phyloP scores from a whole-genome alignment of 306 rosid species.

The Corylus avellana region DNA sequence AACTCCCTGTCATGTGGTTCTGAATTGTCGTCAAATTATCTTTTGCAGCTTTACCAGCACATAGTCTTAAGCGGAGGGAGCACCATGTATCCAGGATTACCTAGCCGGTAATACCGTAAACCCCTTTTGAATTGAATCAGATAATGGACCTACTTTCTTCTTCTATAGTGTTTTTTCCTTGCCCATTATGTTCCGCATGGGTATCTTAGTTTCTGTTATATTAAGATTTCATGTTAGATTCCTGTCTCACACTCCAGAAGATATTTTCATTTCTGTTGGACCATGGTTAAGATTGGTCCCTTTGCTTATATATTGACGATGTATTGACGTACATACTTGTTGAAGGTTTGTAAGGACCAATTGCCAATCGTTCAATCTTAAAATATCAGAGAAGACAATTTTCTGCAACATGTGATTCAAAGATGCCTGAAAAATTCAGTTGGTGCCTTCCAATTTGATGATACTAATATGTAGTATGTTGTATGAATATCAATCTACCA shows the following conservation, averaged over 20 bases:
- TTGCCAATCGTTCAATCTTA: not conserved
- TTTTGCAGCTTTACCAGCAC: conserved; percentile 95
- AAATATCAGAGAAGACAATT: not conserved
- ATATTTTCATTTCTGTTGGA: conserved; percentile 13
- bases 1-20: conserved; percentile 25
- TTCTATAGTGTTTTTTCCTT: conserved; percentile 10
- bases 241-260: conserved; percentile 2
- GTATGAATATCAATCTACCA: conserved; percentile 4
- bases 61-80: conserved; percentile 99
- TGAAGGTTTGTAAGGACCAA: not conserved
- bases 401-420: not conserved
- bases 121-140: conserved; percentile 32
- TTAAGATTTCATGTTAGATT: conserved; percentile 13
- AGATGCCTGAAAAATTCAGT: conserved; percentile 15
- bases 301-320: conserved; percentile 18
- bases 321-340: not conserved
- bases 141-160: not conserved
- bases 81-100: conserved; percentile 99
- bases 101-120: conserved; percentile 76
- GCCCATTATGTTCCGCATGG: conserved; percentile 11
- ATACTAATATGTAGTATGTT: not conserved
- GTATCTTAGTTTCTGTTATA: conserved; percentile 16
- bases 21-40: conserved; percentile 17
- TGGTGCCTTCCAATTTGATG: not conserved
- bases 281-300: conserved; percentile 16